phyloP scores from a whole-genome alignment of 73 alveolate genomes.

The Durusdinium trenchii region DNA sequence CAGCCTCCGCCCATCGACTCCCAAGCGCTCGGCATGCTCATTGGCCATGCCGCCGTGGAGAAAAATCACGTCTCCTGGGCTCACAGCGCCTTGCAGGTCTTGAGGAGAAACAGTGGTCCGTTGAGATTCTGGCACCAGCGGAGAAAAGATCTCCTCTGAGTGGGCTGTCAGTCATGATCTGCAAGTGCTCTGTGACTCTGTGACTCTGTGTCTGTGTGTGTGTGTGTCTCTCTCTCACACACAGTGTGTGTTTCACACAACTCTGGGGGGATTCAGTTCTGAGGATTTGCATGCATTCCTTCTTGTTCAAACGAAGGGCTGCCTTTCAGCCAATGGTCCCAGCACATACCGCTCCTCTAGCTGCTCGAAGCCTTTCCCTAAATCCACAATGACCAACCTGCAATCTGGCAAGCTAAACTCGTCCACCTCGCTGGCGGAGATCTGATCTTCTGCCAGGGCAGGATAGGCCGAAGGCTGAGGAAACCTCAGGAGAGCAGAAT shows the following conservation, averaged over 20 bases:
- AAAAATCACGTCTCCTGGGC: conserved; percentile 33
- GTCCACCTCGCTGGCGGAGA: background rate
- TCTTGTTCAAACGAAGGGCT: too few relatives aligned
- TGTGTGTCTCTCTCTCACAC: too few relatives aligned
- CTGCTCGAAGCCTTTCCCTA: conserved; percentile 49
- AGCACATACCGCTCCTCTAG: background rate
- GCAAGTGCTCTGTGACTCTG: too few relatives aligned
- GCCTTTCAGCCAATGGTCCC: background rate
- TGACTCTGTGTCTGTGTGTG: too few relatives aligned
- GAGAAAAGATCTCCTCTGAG: conserved; percentile 17
- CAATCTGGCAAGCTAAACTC: background rate
- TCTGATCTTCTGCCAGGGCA: background rate
- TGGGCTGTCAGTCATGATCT: too few relatives aligned
- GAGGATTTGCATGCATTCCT: too few relatives aligned
- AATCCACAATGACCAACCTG: conserved; percentile 25
- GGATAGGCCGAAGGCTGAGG: background rate
- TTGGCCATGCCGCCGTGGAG: conserved; percentile 83
- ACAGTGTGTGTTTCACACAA: too few relatives aligned
- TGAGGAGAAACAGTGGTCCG: background rate
- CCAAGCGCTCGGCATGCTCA: conserved; percentile 79
- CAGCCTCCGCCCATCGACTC: background rate
- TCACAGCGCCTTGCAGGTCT: background rate
- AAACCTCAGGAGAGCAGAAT: too few relatives aligned
- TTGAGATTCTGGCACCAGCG: conserved; percentile 51
- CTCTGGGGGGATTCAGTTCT: too few relatives aligned